Percentiles rank a stretch among this genome's conserved stretches.
Evolutionary conservation across 148 eudicot genomes (phyloP).

Genomic region (Pharnaceum exiguum): DNA sequence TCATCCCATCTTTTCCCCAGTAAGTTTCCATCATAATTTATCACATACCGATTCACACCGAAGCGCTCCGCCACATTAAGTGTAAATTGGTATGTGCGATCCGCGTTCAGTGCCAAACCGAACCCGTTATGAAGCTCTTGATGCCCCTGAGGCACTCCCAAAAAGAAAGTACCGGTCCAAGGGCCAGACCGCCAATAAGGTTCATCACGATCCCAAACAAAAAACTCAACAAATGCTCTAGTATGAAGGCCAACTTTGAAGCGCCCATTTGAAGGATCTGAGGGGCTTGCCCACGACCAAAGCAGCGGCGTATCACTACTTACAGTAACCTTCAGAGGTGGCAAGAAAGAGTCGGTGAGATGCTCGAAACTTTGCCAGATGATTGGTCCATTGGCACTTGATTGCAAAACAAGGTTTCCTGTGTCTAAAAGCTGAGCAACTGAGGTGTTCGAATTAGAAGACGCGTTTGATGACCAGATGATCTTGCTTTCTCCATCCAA

Average conservation of each 20-base stretch:
- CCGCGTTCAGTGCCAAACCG: background rate
- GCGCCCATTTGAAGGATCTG: slow-evolving; percentile 14
- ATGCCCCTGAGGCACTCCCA: slow-evolving; percentile 2
- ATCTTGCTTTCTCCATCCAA: slow-evolving; percentile 11
- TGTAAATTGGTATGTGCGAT: background rate
- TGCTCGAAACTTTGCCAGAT: slow-evolving; percentile 29
- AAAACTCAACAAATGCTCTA: background rate
- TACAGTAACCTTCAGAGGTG: slow-evolving; percentile 16
- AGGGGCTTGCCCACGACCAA: slow-evolving; percentile 11
- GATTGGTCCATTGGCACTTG: background rate
- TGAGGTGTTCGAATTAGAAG: background rate
- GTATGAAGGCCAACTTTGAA: background rate
- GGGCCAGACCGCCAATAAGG: slow-evolving; percentile 18
- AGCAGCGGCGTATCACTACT: background rate
- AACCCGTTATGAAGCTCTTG: background rate
- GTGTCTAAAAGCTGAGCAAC: slow-evolving; percentile 23
- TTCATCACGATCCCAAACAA: slow-evolving; percentile 2
- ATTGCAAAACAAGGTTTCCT: slow-evolving; percentile 21
- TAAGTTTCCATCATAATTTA: slow-evolving; percentile 1
- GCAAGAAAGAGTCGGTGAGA: slow-evolving; percentile 24
- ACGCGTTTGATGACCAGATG: slow-evolving; percentile 26
- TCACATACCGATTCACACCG: background rate
- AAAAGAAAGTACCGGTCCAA: slow-evolving; percentile 20
- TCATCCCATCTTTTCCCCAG: slow-evolving; percentile 16
- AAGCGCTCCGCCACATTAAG: background rate